Base-by-base conservation (phyloP, 257 asterid genomes). In the Nemophila menziesii region DNA sequence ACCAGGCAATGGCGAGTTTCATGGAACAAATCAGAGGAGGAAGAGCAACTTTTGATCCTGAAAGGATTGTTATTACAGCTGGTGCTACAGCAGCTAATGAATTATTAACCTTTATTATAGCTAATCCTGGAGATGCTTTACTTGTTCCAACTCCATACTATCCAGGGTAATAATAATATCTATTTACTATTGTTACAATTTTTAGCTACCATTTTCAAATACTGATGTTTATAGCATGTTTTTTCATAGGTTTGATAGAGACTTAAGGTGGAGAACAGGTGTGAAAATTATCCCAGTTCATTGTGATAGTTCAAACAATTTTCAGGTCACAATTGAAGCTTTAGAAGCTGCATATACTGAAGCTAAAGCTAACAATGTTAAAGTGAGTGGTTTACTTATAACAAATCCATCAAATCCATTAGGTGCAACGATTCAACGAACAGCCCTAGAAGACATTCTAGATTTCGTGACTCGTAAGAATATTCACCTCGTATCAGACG, bases 11-110 rank as follows among this genome's bases (percentile, higher is more conserved):
- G 93, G 94, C 93, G 17, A 72, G 81, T 36, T 89, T 89, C 33
- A 89, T 89, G 97, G 90, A 67, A 43, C 71, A 84, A 63, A 69
- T 89, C 49, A 60, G 97, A 67, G 95, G 80, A 1, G 92, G 89
- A 43, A 66, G 84, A 47, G 92, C 80, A 4, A 75, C 62, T 34
- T 83, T 89, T 64, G 41, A 84, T 62, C 82, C 92, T 2, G 86
- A 75, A 8, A 75, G 84, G 53, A 54, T 89, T 17, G 95, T 89
- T n/a, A 70, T 84, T 8, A 89, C 93, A 4, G 97, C 92, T 0
- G 97, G 97, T 3, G 93, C 97, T 3, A 89, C 97, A 0, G 92
- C 93, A 0, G 97, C 95, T 6, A 80, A 84, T 46, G 97, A 89
- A 48, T 75, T 80, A 3, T 47, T 89, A 18, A 80, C 93, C 3